A percentile compares a stretch with the other conserved stretches of the same genome.
Conservation (phyloP, 2,329 filamentous ascomycete species). For the Pseudogymnoascus verrucosus region DNA sequence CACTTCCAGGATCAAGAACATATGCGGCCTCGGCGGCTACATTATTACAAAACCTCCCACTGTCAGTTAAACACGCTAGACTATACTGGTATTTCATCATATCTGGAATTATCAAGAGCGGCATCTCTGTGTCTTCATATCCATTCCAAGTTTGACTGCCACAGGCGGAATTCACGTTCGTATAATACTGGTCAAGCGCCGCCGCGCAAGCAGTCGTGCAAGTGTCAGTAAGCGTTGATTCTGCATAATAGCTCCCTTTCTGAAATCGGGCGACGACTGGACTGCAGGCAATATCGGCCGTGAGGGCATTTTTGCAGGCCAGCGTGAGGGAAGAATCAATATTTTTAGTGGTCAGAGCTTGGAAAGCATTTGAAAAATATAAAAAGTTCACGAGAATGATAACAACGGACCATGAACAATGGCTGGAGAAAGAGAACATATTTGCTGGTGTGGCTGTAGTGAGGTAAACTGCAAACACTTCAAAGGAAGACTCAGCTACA, state of each 20-base stretch:
- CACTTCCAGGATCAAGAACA: slow-evolving; percentile 7
- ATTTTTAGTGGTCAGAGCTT: no score
- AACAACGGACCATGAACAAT: no score
- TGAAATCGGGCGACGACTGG: slow-evolving; percentile 9
- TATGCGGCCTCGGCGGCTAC: slow-evolving; percentile 11
- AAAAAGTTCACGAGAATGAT: no score
- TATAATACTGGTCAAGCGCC: slow-evolving; percentile 8
- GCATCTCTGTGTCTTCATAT: slow-evolving; percentile 9
- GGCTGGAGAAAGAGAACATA: no score
- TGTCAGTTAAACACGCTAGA: slow-evolving; percentile 13
- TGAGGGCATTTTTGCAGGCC: slow-evolving; percentile 6
- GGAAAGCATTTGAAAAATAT: no score
- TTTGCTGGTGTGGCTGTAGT: no score
- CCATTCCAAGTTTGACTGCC: slow-evolving; percentile 10
- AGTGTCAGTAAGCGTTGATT: neutral
- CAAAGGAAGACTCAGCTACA: no score
- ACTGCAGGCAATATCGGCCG: slow-evolving; percentile 5
- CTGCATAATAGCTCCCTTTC: slow-evolving; percentile 8
- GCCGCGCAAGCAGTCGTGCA: slow-evolving; percentile 6
- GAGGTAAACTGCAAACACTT: no score
- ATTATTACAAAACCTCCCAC: slow-evolving; percentile 12
- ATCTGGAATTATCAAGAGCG: slow-evolving; percentile 11
- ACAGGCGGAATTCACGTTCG: slow-evolving; percentile 8
- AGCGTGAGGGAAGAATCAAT: no score
- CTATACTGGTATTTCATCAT: slow-evolving; percentile 11